phyloP scores from a whole-genome alignment of 2,329 filamentous ascomycete species.

The Neonectria ditissima region DNA sequence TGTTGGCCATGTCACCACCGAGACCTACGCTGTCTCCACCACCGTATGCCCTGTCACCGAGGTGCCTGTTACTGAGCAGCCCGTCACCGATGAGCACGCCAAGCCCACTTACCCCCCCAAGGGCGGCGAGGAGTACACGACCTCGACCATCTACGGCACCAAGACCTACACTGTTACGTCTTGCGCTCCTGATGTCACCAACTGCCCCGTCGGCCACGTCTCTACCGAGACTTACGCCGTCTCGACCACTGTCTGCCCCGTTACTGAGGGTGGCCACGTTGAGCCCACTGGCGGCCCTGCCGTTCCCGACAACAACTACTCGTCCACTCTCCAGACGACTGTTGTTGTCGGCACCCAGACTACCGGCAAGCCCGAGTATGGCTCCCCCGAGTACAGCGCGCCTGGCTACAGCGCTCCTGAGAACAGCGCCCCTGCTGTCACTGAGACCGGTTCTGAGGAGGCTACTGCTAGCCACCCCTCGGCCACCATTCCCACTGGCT shows the following conservation, averaged over 20 bases:
- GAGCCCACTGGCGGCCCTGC: constrained; percentile 30
- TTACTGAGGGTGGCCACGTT: constrained; percentile 28
- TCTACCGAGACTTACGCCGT: constrained; percentile 47
- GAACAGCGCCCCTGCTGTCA: neutral
- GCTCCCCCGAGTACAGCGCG: constrained; percentile 48
- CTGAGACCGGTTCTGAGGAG: neutral
- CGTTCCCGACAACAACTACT: constrained; percentile 47
- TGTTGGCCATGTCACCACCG: constrained; percentile 43
- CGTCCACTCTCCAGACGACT: constrained; percentile 47
- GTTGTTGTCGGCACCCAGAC: constrained; percentile 24
- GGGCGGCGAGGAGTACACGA: constrained; percentile 23
- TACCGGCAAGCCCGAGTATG: constrained; percentile 23
- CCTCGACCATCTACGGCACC: constrained; percentile 43
- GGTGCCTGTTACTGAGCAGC: constrained; percentile 2
- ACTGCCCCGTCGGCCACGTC: constrained; percentile 45
- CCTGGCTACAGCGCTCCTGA: constrained; percentile 5
- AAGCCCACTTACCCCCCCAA: constrained; percentile 21
- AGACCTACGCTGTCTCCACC: constrained; percentile 52
- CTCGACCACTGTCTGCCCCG: constrained; percentile 53
- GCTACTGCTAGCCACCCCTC: constrained; percentile 35
- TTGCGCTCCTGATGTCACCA: constrained; percentile 32
- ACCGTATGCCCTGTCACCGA: constrained; percentile 57
- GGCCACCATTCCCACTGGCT: constrained; percentile 34
- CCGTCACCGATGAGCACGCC: constrained; percentile 13
- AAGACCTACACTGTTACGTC: constrained; percentile 41